Base-by-base conservation (phyloP, 164 flowering plant species). In the Annona squamosa region DNA sequence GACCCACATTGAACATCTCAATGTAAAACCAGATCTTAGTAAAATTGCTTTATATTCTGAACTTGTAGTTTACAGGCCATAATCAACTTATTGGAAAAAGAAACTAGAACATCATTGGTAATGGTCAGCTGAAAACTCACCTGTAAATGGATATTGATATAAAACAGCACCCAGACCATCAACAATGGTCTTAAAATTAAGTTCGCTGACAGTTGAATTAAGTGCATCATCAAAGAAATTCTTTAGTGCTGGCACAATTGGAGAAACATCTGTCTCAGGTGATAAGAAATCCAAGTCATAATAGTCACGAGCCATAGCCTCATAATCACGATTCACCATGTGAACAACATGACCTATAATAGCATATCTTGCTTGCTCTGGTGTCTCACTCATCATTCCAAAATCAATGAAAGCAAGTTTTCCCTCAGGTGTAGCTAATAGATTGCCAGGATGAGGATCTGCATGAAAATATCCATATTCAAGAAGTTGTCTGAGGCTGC, bases 361-460 rank as follows among this genome's bases (percentile, higher is more conserved):
- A 66, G 99, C 99, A 80, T 52, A 87, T 78, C 99, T 89, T 79
- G 99, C 99, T 76, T 89, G 87, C 80, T 95, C 99, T 37, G 99
- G 99, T 37, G 98, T 95, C 77, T 95, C 99, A 79, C 99, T 93
- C 99, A 95, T 95, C 99, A 95, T 95, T 59, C 99, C 99, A 82
- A 95, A 95, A 83, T 95, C 99, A 73, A 95, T 85, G 79, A 93
- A 95, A 52, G 99, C 99, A 82, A 95, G 98, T 76, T 93, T 93
- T 74, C 99, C 99, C 47, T 91, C 93, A 46, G 97, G 94, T 46
- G 99, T 95, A 17, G 99, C 98, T 77, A 95, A 82, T 19, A 95
- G 97, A 85, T 95, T 95, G 64, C 99, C 99, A 72, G 99, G 99
- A 81, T 95, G 99, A 80, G 99, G 99, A 83, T 95, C 99, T 16